Evolutionary conservation across 371 early-diverging fungal species (phyloP), one percentile per base, ranked within the genome.

Genomic region (Actinomortierella ambigua): DNA sequence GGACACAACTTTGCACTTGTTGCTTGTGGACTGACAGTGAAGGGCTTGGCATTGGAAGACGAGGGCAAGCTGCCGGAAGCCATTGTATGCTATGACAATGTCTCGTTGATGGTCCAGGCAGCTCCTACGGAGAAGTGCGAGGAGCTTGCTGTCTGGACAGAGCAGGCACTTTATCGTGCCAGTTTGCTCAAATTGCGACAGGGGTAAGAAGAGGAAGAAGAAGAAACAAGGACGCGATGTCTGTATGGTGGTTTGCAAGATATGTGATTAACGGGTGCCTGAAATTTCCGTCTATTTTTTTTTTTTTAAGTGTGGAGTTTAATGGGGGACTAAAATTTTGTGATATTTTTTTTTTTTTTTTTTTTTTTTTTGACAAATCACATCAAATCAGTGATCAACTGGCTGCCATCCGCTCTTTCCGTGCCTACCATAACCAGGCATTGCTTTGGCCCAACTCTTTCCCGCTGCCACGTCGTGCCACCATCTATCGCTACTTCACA

Each of bases 121-220:
- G 57, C 75, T 29, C 58, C 81, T 42, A 50, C 53, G 27, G 75
- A 73, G 26, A 76, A 69, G 57, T 56, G 77, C 24, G 82, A 79
- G 20, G 82, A 86, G 54, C 68, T 87, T 53, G 64, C 76, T 15
- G 81, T 85, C 50, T 90, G 92, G 90, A 69, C 84, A 9, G 91
- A 92, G 57, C 84, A 86, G 53, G 87, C 89, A 8, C 76, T 92
- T 51, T 92, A 90, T 61, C 82, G 90, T 39, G 84, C 82, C 0
- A 71, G 84, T 1, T 63, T 90, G 48, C 53, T 88, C 40, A 79
- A 84, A 41, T 58, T 88, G 59, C 69, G 79, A 34, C 65, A 80
- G 24, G 75, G 79, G 86, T 84, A 84, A 75, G 66, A 54, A 26
- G 23, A 22, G 20, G 26, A 34, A 34, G 34, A 34, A 34, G 11